Conservation (phyloP, 2,329 filamentous ascomycete species). For the Chaetomium olivaceum region DNA sequence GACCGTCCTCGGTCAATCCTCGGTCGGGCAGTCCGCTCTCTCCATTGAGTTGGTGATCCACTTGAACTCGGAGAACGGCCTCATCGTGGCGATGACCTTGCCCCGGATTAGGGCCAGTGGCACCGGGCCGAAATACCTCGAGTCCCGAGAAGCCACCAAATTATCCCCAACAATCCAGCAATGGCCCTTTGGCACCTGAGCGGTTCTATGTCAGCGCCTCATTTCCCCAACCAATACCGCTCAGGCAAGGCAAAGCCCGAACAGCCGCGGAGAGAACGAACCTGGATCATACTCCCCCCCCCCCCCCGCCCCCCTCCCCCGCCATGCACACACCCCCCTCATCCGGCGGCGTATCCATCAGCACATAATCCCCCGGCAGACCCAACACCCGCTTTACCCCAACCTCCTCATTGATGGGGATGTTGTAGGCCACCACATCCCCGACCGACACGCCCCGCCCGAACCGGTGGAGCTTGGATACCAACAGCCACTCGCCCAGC, state of each 20-base stretch:
- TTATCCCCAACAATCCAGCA: conserved; percentile 93
- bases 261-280: conserved; percentile 46
- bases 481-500: conserved; percentile 66
- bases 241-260: not conserved
- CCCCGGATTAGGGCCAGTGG: conserved; percentile 82
- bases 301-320: conserved; percentile 26
- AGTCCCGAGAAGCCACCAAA: conserved; percentile 79
- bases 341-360: conserved; percentile 57
- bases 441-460: conserved; percentile 71
- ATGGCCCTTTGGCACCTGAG: conserved; percentile 83
- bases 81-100: conserved; percentile 68
- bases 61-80: conserved; percentile 52
- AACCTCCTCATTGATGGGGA: conserved; percentile 64
- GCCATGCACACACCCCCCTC: not conserved
- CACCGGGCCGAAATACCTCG: conserved; percentile 79
- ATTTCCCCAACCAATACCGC: not conserved
- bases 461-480: conserved; percentile 66
- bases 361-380: conserved; percentile 74
- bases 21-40: conserved; percentile 8
- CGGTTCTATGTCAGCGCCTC: not conserved
- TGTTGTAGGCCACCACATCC: conserved; percentile 77
- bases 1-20: not conserved
- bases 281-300: conserved; percentile 64
- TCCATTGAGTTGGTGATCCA: conserved; percentile 49
- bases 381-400: conserved; percentile 80